These are phyloP conservation scores for Truncatella angustata DNA, from an alignment of 2,329 filamentous ascomycete genomes.

Conservation along the genomic window DNA sequence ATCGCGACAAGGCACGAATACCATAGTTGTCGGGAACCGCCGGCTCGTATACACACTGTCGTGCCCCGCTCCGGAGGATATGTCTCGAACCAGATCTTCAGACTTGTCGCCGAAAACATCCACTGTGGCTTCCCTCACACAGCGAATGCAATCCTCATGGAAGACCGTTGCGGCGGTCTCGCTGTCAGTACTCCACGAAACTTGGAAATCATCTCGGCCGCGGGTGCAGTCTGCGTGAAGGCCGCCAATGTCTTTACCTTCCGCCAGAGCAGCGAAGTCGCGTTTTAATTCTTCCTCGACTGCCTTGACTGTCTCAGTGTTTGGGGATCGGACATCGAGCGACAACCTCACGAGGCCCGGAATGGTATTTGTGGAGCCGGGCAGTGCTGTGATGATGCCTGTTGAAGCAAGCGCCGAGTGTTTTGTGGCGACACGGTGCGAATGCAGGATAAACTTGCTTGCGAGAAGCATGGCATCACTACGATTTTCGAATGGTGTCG, in stretches of 20 bases:
- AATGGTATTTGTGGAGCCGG: slow-evolving; percentile 72
- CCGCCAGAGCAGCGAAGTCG: slow-evolving; percentile 60
- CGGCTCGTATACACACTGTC: slow-evolving; percentile 59
- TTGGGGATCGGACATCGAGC: slow-evolving; percentile 59
- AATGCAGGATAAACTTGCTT: slow-evolving; percentile 64
- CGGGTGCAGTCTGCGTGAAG: slow-evolving; percentile 33
- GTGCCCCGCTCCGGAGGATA: slow-evolving; percentile 42
- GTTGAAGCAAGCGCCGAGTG: slow-evolving; percentile 65
- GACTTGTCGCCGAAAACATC: slow-evolving; percentile 50
- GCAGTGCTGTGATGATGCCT: slow-evolving; percentile 64
- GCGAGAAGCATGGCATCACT: slow-evolving; percentile 69
- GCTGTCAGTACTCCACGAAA: slow-evolving; percentile 58
- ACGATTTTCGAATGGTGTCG: slow-evolving; percentile 65
- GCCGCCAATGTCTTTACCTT: slow-evolving; percentile 50
- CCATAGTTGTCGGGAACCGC: slow-evolving; percentile 62
- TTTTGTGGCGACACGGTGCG: slow-evolving; percentile 59
- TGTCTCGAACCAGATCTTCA: slow-evolving; percentile 32
- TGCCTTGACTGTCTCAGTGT: neutral
- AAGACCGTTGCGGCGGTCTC: slow-evolving; percentile 63
- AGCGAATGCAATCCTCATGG: slow-evolving; percentile 64
- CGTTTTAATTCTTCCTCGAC: slow-evolving; percentile 49
- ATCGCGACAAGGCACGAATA: slow-evolving; percentile 63
- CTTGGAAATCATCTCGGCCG: slow-evolving; percentile 17
- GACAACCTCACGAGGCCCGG: slow-evolving; percentile 66
- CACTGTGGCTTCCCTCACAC: slow-evolving; percentile 58